Percentiles rank a stretch among this genome's conserved stretches.
phyloP scores from a whole-genome alignment of 179 eudicot species.

The Beta macrorhiza region DNA sequence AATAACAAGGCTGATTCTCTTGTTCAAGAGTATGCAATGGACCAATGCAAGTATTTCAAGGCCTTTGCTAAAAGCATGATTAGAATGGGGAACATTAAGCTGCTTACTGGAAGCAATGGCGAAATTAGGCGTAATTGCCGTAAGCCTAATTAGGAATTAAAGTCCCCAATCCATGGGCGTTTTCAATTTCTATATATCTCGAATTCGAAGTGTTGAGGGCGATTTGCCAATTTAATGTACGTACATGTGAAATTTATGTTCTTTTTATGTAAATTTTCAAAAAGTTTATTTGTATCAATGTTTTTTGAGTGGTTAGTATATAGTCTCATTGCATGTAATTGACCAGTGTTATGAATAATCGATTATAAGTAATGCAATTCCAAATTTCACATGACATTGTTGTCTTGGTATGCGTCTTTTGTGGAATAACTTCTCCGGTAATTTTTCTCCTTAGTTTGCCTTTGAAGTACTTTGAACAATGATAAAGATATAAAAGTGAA shows the following conservation, averaged over 20 bases:
- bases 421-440: too few relatives aligned
- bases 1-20: slow-evolving; percentile 34
- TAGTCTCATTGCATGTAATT: too few relatives aligned
- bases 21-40: slow-evolving; percentile 22
- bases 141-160: slow-evolving; percentile 18
- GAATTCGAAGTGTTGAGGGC: too few relatives aligned
- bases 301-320: too few relatives aligned
- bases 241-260: neutral
- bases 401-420: too few relatives aligned
- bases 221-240: neutral
- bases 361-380: too few relatives aligned
- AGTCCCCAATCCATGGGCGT: neutral
- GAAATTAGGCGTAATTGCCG: slow-evolving; percentile 40
- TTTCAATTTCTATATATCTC: neutral
- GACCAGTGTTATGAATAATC: too few relatives aligned
- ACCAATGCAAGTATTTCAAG: slow-evolving; percentile 30
- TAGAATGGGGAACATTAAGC: slow-evolving; percentile 40
- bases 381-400: too few relatives aligned
- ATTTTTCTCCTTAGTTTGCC: neutral
- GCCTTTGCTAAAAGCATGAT: slow-evolving; percentile 38
- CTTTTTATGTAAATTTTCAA: too few relatives aligned
- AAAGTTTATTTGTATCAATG: too few relatives aligned
- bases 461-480: neutral
- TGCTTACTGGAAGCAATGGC: slow-evolving; percentile 39
- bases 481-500: too few relatives aligned